These are phyloP conservation scores for Cucurbita argyrosperma DNA, from an alignment of 306 rosid genomes.

Conservation along the genomic window DNA sequence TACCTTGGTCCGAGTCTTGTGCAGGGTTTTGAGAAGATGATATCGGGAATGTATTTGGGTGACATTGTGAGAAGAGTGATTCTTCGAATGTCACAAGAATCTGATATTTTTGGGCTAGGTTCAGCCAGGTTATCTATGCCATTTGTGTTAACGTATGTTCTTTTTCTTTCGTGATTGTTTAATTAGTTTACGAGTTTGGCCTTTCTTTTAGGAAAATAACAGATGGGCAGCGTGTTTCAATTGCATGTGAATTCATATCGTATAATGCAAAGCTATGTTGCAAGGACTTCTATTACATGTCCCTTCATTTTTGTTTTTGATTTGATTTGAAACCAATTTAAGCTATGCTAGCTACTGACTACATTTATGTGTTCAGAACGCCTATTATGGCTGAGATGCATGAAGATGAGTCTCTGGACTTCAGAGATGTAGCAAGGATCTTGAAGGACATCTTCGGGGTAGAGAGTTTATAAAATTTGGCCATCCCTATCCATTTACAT, in stretches of 20 bases:
- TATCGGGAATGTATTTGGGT: conserved; percentile 92
- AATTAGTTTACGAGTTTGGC: neutral
- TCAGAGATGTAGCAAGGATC: conserved; percentile 48
- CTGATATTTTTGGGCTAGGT: conserved; percentile 49
- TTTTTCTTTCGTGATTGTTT: neutral
- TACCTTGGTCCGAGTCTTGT: conserved; percentile 9
- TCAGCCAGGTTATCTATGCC: conserved; percentile 47
- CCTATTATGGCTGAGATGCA: conserved; percentile 76
- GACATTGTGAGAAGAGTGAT: conserved; percentile 87
- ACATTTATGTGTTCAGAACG: conserved; percentile 37
- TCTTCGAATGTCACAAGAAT: conserved; percentile 56
- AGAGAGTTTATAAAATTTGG: neutral
- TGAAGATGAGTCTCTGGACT: conserved; percentile 67
- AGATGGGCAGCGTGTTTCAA: neutral
- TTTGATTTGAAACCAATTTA: neutral
- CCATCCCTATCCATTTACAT: neutral
- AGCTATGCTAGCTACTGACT: neutral
- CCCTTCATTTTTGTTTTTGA: neutral
- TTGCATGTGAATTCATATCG: neutral
- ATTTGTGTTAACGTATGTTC: conserved; percentile 49
- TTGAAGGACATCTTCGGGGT: conserved; percentile 58
- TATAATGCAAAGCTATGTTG: neutral
- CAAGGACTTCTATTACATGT: neutral
- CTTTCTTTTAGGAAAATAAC: neutral
- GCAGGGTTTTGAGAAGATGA: conserved; percentile 96